These are phyloP conservation scores for Aspergillus thermomutatus DNA, from an alignment of 2,329 filamentous ascomycete genomes.

Conservation along the genomic window DNA sequence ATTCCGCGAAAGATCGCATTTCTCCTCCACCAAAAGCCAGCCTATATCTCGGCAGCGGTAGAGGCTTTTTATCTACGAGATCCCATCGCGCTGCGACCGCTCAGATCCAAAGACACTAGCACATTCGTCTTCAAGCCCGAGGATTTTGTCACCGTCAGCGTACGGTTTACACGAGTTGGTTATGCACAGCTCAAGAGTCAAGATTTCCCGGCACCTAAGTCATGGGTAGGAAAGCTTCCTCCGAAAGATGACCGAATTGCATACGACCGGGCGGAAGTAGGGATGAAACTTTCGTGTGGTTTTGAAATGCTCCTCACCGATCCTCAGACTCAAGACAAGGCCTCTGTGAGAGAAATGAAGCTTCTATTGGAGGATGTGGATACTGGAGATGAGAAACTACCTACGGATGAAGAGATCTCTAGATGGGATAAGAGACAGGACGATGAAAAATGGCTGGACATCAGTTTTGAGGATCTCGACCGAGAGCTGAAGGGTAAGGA, in stretches of 20 bases:
- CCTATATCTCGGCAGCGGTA: slow-evolving; percentile 74
- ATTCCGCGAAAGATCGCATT: slow-evolving; percentile 80
- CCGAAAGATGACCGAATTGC: slow-evolving; percentile 43
- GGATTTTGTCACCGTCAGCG: slow-evolving; percentile 75
- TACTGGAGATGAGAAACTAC: slow-evolving; percentile 67
- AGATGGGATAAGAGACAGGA: slow-evolving; percentile 71
- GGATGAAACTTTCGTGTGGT: slow-evolving; percentile 86
- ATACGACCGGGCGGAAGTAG: slow-evolving; percentile 57
- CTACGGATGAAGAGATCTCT: slow-evolving; percentile 68
- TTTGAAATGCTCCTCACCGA: slow-evolving; percentile 81
- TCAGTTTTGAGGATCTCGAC: slow-evolving; percentile 87
- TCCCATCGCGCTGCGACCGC: slow-evolving; percentile 66
- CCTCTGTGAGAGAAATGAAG: slow-evolving; percentile 69
- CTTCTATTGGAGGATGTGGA: slow-evolving; percentile 72
- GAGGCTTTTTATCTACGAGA: slow-evolving; percentile 94
- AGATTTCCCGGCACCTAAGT: slow-evolving; percentile 65
- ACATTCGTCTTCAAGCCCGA: slow-evolving; percentile 66
- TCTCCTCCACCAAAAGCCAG: slow-evolving; percentile 70
- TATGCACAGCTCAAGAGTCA: slow-evolving; percentile 90
- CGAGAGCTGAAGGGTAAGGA: slow-evolving; percentile 65
- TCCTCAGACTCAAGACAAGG: slow-evolving; percentile 64
- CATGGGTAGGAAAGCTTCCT: slow-evolving; percentile 49
- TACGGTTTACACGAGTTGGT: slow-evolving; percentile 80
- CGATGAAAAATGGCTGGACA: slow-evolving; percentile 86
- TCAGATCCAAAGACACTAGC: slow-evolving; percentile 55